These are phyloP conservation scores for Larix kaempferi DNA, from an alignment of 75 land plant genomes.

Conservation along the genomic window DNA sequence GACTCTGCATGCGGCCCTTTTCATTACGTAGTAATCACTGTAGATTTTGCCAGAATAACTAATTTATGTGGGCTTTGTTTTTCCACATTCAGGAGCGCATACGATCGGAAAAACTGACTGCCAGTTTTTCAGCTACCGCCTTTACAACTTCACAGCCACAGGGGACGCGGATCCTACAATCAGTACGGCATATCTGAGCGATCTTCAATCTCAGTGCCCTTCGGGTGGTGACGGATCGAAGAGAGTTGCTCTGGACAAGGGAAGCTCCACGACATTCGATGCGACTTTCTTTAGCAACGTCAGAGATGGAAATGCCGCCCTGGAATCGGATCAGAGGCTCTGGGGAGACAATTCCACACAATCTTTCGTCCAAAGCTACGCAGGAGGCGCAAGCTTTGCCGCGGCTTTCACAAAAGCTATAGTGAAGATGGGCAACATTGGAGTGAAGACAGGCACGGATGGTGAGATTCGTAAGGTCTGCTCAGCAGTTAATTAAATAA, in stretches of 20 bases:
- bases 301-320: slow-evolving; percentile 36
- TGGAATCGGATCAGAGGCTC: slow-evolving; percentile 56
- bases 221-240: slow-evolving; percentile 20
- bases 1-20: slow-evolving; percentile 30
- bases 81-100: slow-evolving; percentile 35
- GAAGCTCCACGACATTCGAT: slow-evolving; percentile 42
- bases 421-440: slow-evolving; percentile 47
- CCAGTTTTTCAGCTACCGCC: not conserved
- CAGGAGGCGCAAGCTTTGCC: slow-evolving; percentile 17
- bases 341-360: slow-evolving; percentile 24
- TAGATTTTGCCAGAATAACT: not conserved
- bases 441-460: slow-evolving; percentile 41
- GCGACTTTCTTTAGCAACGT: slow-evolving; percentile 53
- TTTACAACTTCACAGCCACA: slow-evolving; percentile 50
- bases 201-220: slow-evolving; percentile 39
- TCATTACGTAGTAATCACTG: no score
- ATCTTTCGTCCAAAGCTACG: slow-evolving; percentile 19
- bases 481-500: slow-evolving; percentile 27
- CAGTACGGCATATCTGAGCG: slow-evolving; percentile 13
- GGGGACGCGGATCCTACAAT: slow-evolving; percentile 30
- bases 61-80: no score
- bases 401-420: slow-evolving; percentile 37
- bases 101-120: slow-evolving; percentile 15
- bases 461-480: slow-evolving; percentile 55
- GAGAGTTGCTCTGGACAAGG: slow-evolving; percentile 46